Conservation (phyloP, 73 alveolate species). For the Vitrella brassicaformis region DNA sequence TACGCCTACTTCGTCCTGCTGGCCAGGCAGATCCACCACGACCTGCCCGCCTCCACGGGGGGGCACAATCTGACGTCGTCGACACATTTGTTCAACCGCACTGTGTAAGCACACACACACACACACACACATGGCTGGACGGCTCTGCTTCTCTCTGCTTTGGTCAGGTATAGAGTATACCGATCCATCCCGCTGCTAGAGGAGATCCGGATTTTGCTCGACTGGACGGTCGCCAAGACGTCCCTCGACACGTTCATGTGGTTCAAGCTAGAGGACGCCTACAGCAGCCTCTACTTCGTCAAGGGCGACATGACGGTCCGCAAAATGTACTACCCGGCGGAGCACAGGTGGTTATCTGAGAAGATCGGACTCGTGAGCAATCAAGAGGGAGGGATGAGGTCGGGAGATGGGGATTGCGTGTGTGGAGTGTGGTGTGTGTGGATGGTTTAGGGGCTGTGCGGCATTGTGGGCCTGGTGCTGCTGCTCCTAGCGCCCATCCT, state of each 20-base stretch:
- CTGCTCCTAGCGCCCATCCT: constrained; percentile 37
- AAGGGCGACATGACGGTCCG: constrained; percentile 10
- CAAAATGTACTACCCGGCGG: constrained; percentile 4
- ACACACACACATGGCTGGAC: too few species aligned
- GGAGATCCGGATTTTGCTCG: constrained; percentile 39
- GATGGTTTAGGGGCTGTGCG: constrained; percentile 46
- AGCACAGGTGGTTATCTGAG: constrained; percentile 22
- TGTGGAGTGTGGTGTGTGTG: too few species aligned
- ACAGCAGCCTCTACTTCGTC: constrained; percentile 10
- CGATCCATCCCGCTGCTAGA: constrained; percentile 35
- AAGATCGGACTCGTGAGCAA: constrained; percentile 13
- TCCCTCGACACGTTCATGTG: constrained; percentile 36
- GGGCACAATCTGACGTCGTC: constrained; percentile 20
- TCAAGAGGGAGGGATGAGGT: too few species aligned
- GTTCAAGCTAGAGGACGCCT: constrained; percentile 46
- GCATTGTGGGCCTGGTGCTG: constrained; percentile 17
- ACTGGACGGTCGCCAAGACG: constrained; percentile 43
- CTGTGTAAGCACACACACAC: not conserved
- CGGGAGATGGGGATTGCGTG: too few species aligned
- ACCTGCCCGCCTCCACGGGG: constrained; percentile 21
- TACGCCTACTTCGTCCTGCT: constrained; percentile 16
- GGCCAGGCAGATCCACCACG: constrained; percentile 35
- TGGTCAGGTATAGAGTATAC: constrained; percentile 26
- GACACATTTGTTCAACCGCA: too few species aligned
- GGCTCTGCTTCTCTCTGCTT: too few species aligned